These are phyloP conservation scores for Thalia dealbata DNA, from an alignment of 176 grass and related monocot species.

Conservation along the genomic window DNA sequence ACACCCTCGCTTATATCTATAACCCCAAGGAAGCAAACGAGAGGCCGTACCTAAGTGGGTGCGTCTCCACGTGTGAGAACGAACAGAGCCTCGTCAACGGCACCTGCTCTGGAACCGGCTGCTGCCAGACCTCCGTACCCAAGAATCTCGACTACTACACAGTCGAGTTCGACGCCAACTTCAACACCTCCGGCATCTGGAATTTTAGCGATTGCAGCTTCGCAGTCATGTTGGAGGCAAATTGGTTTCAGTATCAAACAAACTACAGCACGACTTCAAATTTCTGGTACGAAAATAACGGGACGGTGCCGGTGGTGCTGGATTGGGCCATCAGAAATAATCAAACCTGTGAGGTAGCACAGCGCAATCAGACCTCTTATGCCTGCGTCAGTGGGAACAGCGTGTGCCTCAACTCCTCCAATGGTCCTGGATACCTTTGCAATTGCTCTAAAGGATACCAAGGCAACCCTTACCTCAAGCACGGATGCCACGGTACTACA, in stretches of 20 bases:
- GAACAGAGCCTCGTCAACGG: slow-evolving; percentile 24
- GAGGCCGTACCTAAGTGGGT: slow-evolving; percentile 41
- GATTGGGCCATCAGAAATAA: slow-evolving; percentile 56
- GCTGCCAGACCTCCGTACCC: no score
- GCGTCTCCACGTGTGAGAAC: slow-evolving; percentile 10
- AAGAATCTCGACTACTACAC: slow-evolving; percentile 26
- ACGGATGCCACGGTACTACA: slow-evolving; percentile 33
- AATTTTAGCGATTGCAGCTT: no score
- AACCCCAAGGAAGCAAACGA: no score
- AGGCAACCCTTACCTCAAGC: slow-evolving; percentile 33
- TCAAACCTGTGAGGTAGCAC: slow-evolving; percentile 20
- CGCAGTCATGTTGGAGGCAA: no score
- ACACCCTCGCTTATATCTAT: slow-evolving; percentile 35
- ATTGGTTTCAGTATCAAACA: no score
- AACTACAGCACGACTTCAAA: no score
- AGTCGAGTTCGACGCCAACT: slow-evolving; percentile 34
- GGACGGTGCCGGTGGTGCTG: no score
- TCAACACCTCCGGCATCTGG: slow-evolving; percentile 13
- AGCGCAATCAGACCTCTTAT: not conserved
- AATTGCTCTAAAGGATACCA: slow-evolving; percentile 33
- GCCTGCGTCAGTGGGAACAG: slow-evolving; percentile 27
- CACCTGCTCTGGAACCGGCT: slow-evolving; percentile 50
- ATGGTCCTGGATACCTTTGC: slow-evolving; percentile 47
- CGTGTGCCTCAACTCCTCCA: slow-evolving; percentile 21
- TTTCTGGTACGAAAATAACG: no score